Evolutionary conservation across 2,329 filamentous ascomycete species (phyloP), one percentile per base, ranked within the genome.

Genomic region (Colletotrichum tamarilloi): DNA sequence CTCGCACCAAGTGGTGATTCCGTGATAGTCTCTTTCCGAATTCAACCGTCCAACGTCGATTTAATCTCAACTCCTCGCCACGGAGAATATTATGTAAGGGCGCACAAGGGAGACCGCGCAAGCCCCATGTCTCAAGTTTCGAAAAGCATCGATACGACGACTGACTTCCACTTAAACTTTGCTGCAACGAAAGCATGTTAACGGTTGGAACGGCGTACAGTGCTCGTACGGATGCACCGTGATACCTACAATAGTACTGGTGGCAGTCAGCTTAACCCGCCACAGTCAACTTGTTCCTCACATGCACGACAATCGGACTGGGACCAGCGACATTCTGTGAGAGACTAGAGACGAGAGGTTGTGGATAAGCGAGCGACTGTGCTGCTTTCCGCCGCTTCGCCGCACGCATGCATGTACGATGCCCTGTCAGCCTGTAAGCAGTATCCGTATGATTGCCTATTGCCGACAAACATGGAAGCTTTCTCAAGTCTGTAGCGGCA

Each of bases 71-170:
- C 5, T 49, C n/a, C 16, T 49, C 19, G 24, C 35, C 11, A 58
- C 22, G 28, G 28, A 56, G 56, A 56, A 42, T 53, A 63, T n/a
- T 3, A 53, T 58, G 38, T 53, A 53, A 62, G 62, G 67, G 68
- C 56, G 57, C n/a, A 35, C 53, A 63, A 72, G 66, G 66, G 69
- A 69, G 66, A 42, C 53, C 30, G 59, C 68, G 66, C 35, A 8
- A 16, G 30, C n/a, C n/a, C 26, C 19, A 38, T 64, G 66, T 73
- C 66, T 64, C 69, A 59, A 22, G 42, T 69, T 16, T 19, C 65
- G 14, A 35, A 32, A 67, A 49, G 24, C 35, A 24, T 42, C 53
- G 22, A 32, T 14, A 64, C 24, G 42, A 19, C 38, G 38, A 19
- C 38, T 42, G 38, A 42, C 42, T 42, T 35, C 60, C n/a, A 49